Percentiles rank a stretch among this genome's conserved stretches.
phyloP scores from a whole-genome alignment of 108 stramenopile species.

The Cyclotella baltica region DNA sequence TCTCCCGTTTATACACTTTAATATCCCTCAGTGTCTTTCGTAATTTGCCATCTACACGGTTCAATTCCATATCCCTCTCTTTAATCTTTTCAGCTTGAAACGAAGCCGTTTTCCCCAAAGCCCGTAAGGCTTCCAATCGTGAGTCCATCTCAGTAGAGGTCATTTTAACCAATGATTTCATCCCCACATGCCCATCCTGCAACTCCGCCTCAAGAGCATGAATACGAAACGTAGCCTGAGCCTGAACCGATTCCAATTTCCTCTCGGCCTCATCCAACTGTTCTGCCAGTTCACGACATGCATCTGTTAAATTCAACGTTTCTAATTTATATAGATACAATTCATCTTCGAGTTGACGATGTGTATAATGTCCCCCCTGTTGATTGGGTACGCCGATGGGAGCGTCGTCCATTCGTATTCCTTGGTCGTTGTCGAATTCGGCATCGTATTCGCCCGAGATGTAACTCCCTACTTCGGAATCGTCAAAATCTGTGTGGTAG shows the following conservation, averaged over 20 bases:
- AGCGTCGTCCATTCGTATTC: neutral
- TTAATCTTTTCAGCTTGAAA: conserved; percentile 45
- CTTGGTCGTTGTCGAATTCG: conserved; percentile 25
- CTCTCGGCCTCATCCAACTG: conserved; percentile 49
- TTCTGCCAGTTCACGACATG: conserved; percentile 44
- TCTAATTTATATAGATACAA: conserved; percentile 54
- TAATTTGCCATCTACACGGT: conserved; percentile 21
- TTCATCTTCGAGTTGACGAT: conserved; percentile 48
- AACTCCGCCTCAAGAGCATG: conserved; percentile 55
- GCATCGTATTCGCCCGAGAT: conserved; percentile 44
- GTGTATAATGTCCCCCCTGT: conserved; percentile 25
- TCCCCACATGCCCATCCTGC: conserved; percentile 45
- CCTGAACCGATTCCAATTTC: conserved; percentile 43
- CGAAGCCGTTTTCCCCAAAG: conserved; percentile 44
- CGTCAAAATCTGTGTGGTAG: neutral
- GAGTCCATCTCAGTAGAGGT: conserved; percentile 52
- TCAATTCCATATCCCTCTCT: conserved; percentile 37
- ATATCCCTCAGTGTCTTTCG: conserved; percentile 32
- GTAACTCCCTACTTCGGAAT: conserved; percentile 25
- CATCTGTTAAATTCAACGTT: conserved; percentile 51
- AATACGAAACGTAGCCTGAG: conserved; percentile 53
- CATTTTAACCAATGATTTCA: conserved; percentile 50
- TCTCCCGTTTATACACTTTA: conserved; percentile 24
- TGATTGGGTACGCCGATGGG: conserved; percentile 47
- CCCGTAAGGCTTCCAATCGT: conserved; percentile 42